Base-by-base conservation (phyloP, 2,329 filamentous ascomycete species). In the Microcyclosporella mali region DNA sequence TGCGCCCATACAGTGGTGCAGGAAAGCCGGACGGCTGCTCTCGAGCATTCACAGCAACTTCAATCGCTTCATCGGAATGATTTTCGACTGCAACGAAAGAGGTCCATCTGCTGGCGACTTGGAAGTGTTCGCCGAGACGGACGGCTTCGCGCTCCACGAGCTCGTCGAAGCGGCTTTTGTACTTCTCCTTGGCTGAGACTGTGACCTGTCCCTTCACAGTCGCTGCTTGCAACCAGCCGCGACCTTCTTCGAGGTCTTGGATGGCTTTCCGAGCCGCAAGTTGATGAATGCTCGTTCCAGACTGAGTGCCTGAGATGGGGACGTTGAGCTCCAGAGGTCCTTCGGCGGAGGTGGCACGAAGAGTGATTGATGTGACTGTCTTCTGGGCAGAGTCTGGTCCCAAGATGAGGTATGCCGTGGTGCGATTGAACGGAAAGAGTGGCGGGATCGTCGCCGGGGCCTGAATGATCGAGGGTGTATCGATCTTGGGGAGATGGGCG, bases 1-100 rank as follows among this genome's bases (percentile, higher is more conserved):
- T n/a, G n/a, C n/a, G n/a, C n/a, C n/a, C n/a, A n/a, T n/a, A n/a
- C n/a, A n/a, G n/a, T n/a, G n/a, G n/a, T n/a, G n/a, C n/a, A n/a
- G n/a, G n/a, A n/a, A n/a, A n/a, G n/a, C n/a, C n/a, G n/a, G n/a
- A n/a, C n/a, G n/a, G n/a, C n/a, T n/a, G n/a, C n/a, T n/a, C n/a
- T n/a, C n/a, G n/a, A n/a, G n/a, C n/a, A n/a, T n/a, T n/a, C n/a
- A n/a, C n/a, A n/a, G n/a, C n/a, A n/a, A n/a, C n/a, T n/a, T 25
- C 21, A 6, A 9, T 4, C 21, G 21, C 21, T 25, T 25, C 21
- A 25, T 25, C 21, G 30, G 33, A 16, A 14, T 68, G 62, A 7
- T 70, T 66, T 47, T 81, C 70, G 1, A 84, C 70, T 2, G 84
- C 84, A 2, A 88, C 78, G 49, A 88, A 88, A 0, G 82, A 85